Conservation (phyloP, 2,329 filamentous ascomycete species). For the Rhinocladiella mackenziei region DNA sequence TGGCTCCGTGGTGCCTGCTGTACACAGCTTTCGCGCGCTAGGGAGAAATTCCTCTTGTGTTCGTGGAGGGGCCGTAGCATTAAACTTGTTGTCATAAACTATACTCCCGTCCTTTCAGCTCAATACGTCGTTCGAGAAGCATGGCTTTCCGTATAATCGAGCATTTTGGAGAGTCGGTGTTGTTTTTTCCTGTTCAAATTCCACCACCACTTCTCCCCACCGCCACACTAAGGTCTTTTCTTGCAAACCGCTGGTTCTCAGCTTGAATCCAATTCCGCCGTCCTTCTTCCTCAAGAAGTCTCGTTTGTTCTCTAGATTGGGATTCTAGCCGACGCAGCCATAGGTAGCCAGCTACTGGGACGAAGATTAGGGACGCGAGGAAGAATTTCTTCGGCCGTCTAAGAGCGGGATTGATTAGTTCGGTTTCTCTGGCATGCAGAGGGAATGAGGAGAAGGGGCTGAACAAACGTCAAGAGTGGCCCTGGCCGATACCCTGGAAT, state of each 20-base stretch:
- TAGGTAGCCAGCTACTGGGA: constrained; percentile 21
- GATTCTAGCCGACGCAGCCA: constrained; percentile 22
- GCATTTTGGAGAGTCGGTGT: background rate
- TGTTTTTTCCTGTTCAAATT: constrained; percentile 10
- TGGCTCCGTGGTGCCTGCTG: no score
- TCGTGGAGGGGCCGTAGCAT: no score
- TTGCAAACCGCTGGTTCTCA: constrained; percentile 17
- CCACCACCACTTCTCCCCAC: constrained; percentile 25
- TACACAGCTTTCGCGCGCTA: no score
- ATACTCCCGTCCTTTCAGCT: no score
- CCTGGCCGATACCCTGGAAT: constrained; percentile 21
- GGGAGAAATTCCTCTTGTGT: no score
- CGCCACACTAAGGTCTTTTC: constrained; percentile 17
- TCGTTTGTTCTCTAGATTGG: constrained; percentile 15
- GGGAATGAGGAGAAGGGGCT: background rate
- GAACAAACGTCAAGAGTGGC: constrained; percentile 20
- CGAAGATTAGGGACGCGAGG: constrained; percentile 19
- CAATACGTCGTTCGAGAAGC: background rate
- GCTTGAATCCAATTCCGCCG: constrained; percentile 23
- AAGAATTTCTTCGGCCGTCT: constrained; percentile 21
- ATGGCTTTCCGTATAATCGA: no score
- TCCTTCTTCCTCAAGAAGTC: constrained; percentile 23
- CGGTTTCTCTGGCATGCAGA: background rate
- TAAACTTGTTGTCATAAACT: no score
- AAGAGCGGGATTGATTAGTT: no score